A percentile compares a stretch with the other conserved stretches of the same genome.
Conservation (phyloP, 1,139 yeast genomes). For the Debaryomyces udenii region DNA sequence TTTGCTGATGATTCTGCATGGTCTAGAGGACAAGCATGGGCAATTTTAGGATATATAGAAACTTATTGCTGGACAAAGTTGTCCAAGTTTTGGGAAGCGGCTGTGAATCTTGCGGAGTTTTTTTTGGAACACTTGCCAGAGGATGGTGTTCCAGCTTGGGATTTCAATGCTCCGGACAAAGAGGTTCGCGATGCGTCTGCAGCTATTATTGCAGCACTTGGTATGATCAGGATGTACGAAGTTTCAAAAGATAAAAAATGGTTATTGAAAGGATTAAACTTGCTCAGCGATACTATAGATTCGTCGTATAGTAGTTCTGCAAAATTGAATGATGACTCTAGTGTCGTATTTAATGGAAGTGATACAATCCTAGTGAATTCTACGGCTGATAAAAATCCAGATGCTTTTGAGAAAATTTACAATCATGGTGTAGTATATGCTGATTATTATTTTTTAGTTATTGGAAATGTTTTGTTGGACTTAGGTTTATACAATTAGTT, state of each 20-base stretch:
- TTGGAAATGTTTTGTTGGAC: slow-evolving; percentile 28
- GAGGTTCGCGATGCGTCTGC: slow-evolving; percentile 28
- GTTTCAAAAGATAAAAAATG: slow-evolving; percentile 17
- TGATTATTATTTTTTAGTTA: slow-evolving; percentile 27
- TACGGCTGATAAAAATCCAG: slow-evolving; percentile 27
- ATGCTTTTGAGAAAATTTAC: slow-evolving; percentile 15
- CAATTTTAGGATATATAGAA: slow-evolving; percentile 26
- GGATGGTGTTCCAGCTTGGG: slow-evolving; percentile 32
- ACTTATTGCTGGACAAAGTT: slow-evolving; percentile 26
- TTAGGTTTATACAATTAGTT: slow-evolving; percentile 14
- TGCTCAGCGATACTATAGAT: slow-evolving; percentile 14
- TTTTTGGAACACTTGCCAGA: slow-evolving; percentile 22
- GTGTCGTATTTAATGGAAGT: slow-evolving; percentile 18
- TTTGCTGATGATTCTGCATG: slow-evolving; percentile 28
- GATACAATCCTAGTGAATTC: slow-evolving; percentile 25
- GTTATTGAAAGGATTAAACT: slow-evolving; percentile 14
- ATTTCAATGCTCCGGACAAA: slow-evolving; percentile 29
- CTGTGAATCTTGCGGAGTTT: slow-evolving; percentile 21
- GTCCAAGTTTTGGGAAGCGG: slow-evolving; percentile 23
- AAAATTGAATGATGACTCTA: slow-evolving; percentile 15
- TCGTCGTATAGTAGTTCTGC: slow-evolving; percentile 12
- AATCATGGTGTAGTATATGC: slow-evolving; percentile 30
- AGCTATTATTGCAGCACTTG: slow-evolving; percentile 28
- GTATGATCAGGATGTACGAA: slow-evolving; percentile 23
- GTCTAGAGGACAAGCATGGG: slow-evolving; percentile 34